Base-by-base conservation (phyloP, 331 rosid species). In the Malus hybrid region DNA sequence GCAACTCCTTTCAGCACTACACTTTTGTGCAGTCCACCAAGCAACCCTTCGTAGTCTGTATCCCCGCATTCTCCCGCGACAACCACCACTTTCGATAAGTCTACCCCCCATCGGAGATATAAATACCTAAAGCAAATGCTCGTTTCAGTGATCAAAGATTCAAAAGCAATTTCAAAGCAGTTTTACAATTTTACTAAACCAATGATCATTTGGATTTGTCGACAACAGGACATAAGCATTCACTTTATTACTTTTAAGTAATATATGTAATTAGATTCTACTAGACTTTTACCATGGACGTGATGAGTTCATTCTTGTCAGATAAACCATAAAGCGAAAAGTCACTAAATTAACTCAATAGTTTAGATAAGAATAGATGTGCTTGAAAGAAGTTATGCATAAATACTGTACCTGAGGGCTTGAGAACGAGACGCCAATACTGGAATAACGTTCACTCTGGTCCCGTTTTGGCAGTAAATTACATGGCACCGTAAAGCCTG, bases 401-500 rank as follows among this genome's bases (percentile, higher is more conserved):
- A 72, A 10, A 55, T 27, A 74, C 27, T 11, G 70, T 90, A 95
- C 99, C 99, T 92, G 84, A 95, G 98, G 70, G 99, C 97, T 77
- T 95, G 98, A 76, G 96, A 88, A 71, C 99, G 98, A 89, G 99
- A 95, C 57, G 99, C 99, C 85, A 88, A 70, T 7, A 95, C 97
- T 18, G 99, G 99, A 86, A 95, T 90, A 67, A 95, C 91, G 65
- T 95, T 90, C 79, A 95, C 80, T 70, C 98, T 89, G 62, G 84
- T 79, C 76, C 99, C 98, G 67, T 92, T 89, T 82, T 95, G 96
- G 80, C 96, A 88, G 88, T 95, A 92, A 82, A 95, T 86, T 75
- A 82, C 94, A 85, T 89, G 98, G 85, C 99, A 88, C 50, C 99
- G 98, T n/a, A 95, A 86, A 82, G 97, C 98, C 85, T 90, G 99